These are phyloP conservation scores for Cantharellus anzutake DNA, from an alignment of 768 basidiomycete species.

Conservation along the genomic window DNA sequence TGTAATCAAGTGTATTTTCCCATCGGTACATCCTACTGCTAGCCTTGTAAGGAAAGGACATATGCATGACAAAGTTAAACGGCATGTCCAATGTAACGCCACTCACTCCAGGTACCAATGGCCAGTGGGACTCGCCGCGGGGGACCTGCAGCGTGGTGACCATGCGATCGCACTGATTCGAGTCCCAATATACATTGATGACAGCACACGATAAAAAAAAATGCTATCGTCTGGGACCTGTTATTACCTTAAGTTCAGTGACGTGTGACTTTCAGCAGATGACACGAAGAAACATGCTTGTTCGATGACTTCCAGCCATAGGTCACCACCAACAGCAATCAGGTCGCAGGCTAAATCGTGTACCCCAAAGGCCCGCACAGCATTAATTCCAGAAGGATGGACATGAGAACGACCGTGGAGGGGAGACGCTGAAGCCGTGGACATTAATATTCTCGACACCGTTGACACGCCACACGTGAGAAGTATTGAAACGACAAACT, in stretches of 20 bases:
- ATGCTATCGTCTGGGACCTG: constrained; percentile 5
- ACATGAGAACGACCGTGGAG: too few relatives aligned
- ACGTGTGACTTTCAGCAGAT: not conserved
- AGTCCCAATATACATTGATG: constrained; percentile 54
- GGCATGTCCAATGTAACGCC: constrained; percentile 7
- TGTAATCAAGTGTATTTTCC: constrained; percentile 48
- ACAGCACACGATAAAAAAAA: constrained; percentile 32
- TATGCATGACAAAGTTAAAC: not conserved
- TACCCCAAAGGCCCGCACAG: too few relatives aligned
- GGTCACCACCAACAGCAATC: constrained; percentile 52
- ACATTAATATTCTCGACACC: too few relatives aligned
- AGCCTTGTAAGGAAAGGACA: constrained; percentile 25
- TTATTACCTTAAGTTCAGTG: constrained; percentile 4
- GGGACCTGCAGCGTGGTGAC: constrained; percentile 52
- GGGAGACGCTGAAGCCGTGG: too few relatives aligned
- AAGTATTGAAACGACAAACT: too few relatives aligned
- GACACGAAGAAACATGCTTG: constrained; percentile 1
- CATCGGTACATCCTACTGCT: constrained; percentile 46
- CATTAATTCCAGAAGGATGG: too few relatives aligned
- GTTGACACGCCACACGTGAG: too few relatives aligned
- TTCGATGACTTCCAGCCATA: constrained; percentile 49
- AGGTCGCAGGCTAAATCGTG: constrained; percentile 43
- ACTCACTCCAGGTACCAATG: constrained; percentile 56
- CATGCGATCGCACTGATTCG: constrained; percentile 59
- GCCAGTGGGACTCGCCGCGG: constrained; percentile 29